Evolutionary conservation across 2,329 filamentous ascomycete genomes (phyloP), one percentile per base, ranked within the genome.

Genomic region (Pseudohalonectria lignicola): DNA sequence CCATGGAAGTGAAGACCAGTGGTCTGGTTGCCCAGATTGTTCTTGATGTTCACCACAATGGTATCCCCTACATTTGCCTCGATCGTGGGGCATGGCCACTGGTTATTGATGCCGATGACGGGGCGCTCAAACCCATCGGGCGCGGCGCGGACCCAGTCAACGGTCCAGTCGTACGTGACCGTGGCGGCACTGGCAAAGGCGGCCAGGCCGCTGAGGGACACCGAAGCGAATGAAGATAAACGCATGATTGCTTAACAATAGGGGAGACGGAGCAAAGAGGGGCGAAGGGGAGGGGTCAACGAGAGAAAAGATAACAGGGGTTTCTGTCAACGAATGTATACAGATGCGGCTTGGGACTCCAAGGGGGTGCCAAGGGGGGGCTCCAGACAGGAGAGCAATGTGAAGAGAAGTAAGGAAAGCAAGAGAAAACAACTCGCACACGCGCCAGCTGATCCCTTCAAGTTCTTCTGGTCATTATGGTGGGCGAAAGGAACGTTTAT

Each of bases 1-100:
- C 77, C 77, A 52, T 81, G 77, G 53, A 73, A 81, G 53, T 66
- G 68, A 2, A 73, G 43, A 31, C 67, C 66, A 4, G 69, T 68
- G 4, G 63, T 65, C 50, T 73, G 57, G 48, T 74, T 71, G n/a
- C 62, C 64, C 6, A 76, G 59, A 25, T 56, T 50, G 53, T 76
- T 76, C 45, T 54, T 53, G 15, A 72, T 51, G 40, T 66, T 67
- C 30, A 74, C 57, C 6, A 70, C 47, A 34, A 75, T 41, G 20
- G 56, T 64, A 43, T 76, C 71, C 26, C 70, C 71, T 19, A 65
- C 60, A 32, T 55, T 63, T 31, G 65, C 71, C 41, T 70, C 61
- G 21, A 78, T 66, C 5, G 53, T 51, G 2, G 78, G 78, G 39
- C 74, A 68, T 11, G 77, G 77, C 71, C 76, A 79, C 48, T 70